These are phyloP conservation scores for Tillandsia fasciculata DNA, from an alignment of 176 grass and related monocot species.

Conservation along the genomic window DNA sequence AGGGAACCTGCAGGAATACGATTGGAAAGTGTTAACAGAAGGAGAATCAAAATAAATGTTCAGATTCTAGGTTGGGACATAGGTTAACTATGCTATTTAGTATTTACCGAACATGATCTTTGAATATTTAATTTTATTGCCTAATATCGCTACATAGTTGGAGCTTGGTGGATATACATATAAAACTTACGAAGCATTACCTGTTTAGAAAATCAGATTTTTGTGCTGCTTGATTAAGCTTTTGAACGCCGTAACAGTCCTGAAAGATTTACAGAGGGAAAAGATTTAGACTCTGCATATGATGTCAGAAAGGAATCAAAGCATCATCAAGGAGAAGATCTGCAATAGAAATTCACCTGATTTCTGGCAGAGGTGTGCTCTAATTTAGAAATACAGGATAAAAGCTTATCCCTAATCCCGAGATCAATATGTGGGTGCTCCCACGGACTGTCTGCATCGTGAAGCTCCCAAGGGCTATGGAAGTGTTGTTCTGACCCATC, in stretches of 20 bases:
- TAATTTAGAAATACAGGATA: slow-evolving; percentile 47
- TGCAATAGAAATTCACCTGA: slow-evolving; percentile 35
- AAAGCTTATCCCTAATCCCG: slow-evolving; percentile 36
- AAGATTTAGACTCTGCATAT: slow-evolving; percentile 9
- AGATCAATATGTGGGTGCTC: slow-evolving; percentile 65
- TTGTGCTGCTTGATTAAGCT: slow-evolving; percentile 51
- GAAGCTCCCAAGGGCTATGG: slow-evolving; percentile 95
- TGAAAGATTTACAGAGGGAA: slow-evolving; percentile 29
- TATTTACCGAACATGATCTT: no score
- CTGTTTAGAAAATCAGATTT: slow-evolving; percentile 89
- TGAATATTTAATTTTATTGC: no score
- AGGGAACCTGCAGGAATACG: slow-evolving; percentile 46
- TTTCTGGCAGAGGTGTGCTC: slow-evolving; percentile 45
- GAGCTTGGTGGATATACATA: neutral
- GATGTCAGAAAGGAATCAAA: slow-evolving; percentile 10
- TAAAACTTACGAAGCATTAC: slow-evolving; percentile 30
- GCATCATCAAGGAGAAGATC: neutral
- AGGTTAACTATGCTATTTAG: no score
- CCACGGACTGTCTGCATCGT: slow-evolving; percentile 67
- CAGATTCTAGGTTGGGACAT: no score
- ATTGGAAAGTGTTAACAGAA: neutral
- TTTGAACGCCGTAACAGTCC: slow-evolving; percentile 65
- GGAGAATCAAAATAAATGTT: slow-evolving; percentile 1
- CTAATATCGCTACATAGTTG: no score
- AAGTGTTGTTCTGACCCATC: slow-evolving; percentile 48